Base-by-base conservation (phyloP, 192 early-diverging fungal species). In the Pilobolus umbonatus region DNA sequence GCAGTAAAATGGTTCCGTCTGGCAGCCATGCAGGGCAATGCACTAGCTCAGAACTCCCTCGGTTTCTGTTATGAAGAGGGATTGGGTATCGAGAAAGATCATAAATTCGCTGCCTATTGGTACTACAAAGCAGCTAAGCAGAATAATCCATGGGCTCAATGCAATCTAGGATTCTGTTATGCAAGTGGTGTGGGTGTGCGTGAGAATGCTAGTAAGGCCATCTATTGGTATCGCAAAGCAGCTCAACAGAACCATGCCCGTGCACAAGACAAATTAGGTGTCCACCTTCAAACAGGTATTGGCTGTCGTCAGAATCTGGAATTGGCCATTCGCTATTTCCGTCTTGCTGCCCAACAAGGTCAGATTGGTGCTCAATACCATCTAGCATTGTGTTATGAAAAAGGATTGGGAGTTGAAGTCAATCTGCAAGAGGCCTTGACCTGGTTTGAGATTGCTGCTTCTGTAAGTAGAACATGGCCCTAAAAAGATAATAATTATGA, bases 51-150 rank as follows among this genome's bases (percentile, higher is more conserved):
- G 44, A 91, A 84, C 57, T 88, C 87, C 11, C 76, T 94, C 26
- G 92, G 90, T 2, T 86, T 85, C 56, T 76, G 90, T 31, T 92
- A 89, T 53, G 88, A 91, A 57, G 87, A 91, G 68, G 91, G 90
- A 2, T 61, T 85, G 4, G 91, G 91, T 8, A 65, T 81, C 1
- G 65, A 46, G 17, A 75, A 75, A 63, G 72, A 82, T 60, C 48
- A 62, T 12, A 60, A 72, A 32, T 75, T 82, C 62, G 85, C 91
- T 9, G 72, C 86, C 1, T 64, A 78, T 34, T 82, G 88, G 71
- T 81, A 90, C 52, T 67, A 81, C 17, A 72, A 77, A 48, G 81
- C 89, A 12, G 86, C 89, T 2, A 66, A 84, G 35, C 73, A 84
- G 49, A 81, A 85, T 55, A 86, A 90, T 63, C 82, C 89, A 6